phyloP scores from a whole-genome alignment of 768 basidiomycete species.

The Asterophora parasitica region DNA sequence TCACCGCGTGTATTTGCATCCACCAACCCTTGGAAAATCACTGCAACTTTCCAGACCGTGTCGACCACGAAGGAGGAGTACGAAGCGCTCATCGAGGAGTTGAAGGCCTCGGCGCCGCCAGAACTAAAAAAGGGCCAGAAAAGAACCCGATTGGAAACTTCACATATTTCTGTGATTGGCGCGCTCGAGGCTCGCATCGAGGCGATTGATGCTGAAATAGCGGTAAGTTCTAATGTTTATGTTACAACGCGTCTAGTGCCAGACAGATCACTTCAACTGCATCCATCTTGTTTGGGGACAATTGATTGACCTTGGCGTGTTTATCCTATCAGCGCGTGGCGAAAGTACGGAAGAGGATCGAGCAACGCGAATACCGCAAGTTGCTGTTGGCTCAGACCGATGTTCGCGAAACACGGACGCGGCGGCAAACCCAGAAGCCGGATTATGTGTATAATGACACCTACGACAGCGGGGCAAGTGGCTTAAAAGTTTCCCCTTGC shows the following conservation, averaged over 20 bases:
- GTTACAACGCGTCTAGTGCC: background rate
- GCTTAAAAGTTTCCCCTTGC: slow-evolving; percentile 9
- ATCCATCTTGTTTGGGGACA: background rate
- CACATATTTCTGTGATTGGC: slow-evolving; percentile 58
- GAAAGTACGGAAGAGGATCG: slow-evolving; percentile 63
- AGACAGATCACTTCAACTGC: slow-evolving; percentile 1
- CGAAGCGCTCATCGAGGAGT: slow-evolving; percentile 50
- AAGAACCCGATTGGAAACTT: slow-evolving; percentile 49
- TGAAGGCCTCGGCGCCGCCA: slow-evolving; percentile 49
- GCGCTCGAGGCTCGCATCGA: slow-evolving; percentile 61
- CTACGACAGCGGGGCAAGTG: slow-evolving; percentile 60
- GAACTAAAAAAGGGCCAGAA: slow-evolving; percentile 44
- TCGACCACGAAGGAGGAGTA: slow-evolving; percentile 76
- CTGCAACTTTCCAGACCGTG: slow-evolving; percentile 67
- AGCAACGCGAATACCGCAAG: slow-evolving; percentile 65
- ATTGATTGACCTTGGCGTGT: slow-evolving; percentile 8
- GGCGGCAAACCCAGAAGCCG: slow-evolving; percentile 64
- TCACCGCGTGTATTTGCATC: slow-evolving; percentile 82
- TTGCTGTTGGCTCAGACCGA: slow-evolving; percentile 69
- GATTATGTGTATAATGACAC: slow-evolving; percentile 78
- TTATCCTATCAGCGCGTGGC: slow-evolving; percentile 55
- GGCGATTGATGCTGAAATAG: slow-evolving; percentile 62
- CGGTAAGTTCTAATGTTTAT: slow-evolving; percentile 45
- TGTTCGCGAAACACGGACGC: slow-evolving; percentile 73
- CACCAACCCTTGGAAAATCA: slow-evolving; percentile 88